Evolutionary conservation across 352 stramenopile species (phyloP), one percentile per base, ranked within the genome.

Genomic region (Globisporangium megalacanthum): DNA sequence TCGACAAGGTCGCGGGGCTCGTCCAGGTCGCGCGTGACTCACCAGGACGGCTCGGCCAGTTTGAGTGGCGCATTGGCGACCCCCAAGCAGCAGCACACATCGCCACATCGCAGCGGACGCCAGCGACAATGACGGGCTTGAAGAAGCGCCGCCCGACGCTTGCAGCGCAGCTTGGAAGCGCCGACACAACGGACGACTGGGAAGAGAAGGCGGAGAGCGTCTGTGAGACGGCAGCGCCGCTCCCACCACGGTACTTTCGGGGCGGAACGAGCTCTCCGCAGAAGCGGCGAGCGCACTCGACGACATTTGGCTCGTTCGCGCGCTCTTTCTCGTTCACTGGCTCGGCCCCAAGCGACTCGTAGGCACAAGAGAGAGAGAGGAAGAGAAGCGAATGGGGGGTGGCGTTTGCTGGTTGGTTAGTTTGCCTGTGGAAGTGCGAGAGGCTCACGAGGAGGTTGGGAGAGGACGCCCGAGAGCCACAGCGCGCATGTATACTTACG

Each of bases 201-300:
- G 44, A 46, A 19, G 29, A 15, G n/a, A 11, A 4, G 3, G n/a
- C 13, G 17, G 41, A 19, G 29, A 10, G 29, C 29, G 42, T 25
- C 15, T 35, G 5, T 17, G 31, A 11, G 31, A 35, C 19, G 29
- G 17, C 36, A 15, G 58, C 60, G 6, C 41, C 57, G 14, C 61
- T 91, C 19, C 80, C 83, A n/a, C 80, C 83, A 15, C 80, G 71
- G 8, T 93, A 93, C 68, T 73, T 90, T 20, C 68, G 77, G 41
- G 72, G 64, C 51, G 47, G 52, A 22, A 64, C 73, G 4, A 70
- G 70, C 44, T 81, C 77, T 0, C 77, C 78, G 14, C 62, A 86
- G 56, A 94, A 92, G 61, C 79, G 82, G 22, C 79, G 82, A 44
- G 79, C 83, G 49, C 80, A 92, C 65, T 89, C 82, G 49, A 87